These are phyloP conservation scores for Ustilago hordei DNA, from an alignment of 1,284 basidiomycete genomes.

Conservation along the genomic window DNA sequence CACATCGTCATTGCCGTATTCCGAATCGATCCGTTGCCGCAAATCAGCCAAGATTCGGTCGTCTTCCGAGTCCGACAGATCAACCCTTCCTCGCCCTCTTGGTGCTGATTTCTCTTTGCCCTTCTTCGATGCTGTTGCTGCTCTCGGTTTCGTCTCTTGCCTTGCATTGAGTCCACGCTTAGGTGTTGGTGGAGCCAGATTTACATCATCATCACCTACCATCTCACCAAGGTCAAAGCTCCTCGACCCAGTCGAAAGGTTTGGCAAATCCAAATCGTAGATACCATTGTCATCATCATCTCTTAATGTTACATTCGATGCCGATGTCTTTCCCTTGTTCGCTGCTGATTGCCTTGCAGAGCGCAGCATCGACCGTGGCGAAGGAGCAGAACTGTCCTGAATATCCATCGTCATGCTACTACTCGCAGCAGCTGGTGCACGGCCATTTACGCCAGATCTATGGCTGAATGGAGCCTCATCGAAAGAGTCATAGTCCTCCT, in stretches of 20 bases:
- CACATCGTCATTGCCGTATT: conserved; percentile 16
- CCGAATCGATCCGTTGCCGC: conserved; percentile 20
- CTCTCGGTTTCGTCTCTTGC: conserved; percentile 12
- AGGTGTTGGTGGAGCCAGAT: conserved; percentile 6
- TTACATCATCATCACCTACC: conserved; percentile 57
- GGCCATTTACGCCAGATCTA: conserved; percentile 15
- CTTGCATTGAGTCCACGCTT: conserved; percentile 25
- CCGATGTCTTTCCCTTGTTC: conserved; percentile 11
- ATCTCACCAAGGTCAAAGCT: conserved; percentile 56
- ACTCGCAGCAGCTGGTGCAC: conserved; percentile 15
- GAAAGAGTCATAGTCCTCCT: conserved; percentile 69
- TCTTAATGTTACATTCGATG: conserved; percentile 36
- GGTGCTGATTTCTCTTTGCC: conserved; percentile 12
- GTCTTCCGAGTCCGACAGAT: conserved; percentile 41
- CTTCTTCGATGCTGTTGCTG: conserved; percentile 16
- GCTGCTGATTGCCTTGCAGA: conserved; percentile 23
- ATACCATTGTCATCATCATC: conserved; percentile 68
- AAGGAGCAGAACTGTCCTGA: conserved; percentile 50
- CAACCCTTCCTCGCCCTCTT: conserved; percentile 2
- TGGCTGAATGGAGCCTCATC: conserved; percentile 37
- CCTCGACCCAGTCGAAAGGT: conserved; percentile 50
- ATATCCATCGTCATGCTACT: conserved; percentile 57
- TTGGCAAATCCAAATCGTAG: conserved; percentile 28
- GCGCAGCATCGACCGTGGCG: conserved; percentile 38
- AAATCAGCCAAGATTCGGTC: conserved; percentile 24